Percentiles rank a stretch among this genome's conserved stretches.
Evolutionary conservation across 1,284 basidiomycete species (phyloP).

Genomic region (Marasmius tenuissimus): DNA sequence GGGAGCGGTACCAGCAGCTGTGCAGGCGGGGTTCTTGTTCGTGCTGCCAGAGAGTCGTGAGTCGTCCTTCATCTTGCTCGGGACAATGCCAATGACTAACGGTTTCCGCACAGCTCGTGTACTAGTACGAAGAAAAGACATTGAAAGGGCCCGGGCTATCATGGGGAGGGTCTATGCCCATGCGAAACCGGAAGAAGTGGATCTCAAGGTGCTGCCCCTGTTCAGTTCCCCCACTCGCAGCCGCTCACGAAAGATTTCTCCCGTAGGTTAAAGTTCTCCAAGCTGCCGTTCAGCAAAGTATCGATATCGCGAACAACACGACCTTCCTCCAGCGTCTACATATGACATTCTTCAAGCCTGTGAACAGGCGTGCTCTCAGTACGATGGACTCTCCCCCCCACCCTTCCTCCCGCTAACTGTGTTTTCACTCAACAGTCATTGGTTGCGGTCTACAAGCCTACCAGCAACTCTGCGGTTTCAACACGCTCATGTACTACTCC

Average conservation of each 20-base stretch:
- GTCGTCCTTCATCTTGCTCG: constrained; percentile 21
- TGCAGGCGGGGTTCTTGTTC: constrained; percentile 62
- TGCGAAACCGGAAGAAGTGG: constrained; percentile 63
- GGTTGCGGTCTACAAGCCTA: constrained; percentile 80
- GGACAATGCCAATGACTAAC: neutral
- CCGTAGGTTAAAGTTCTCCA: constrained; percentile 56
- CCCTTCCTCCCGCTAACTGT: neutral
- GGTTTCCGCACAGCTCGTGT: constrained; percentile 56
- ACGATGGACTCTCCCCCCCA: constrained; percentile 20
- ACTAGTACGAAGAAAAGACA: constrained; percentile 56
- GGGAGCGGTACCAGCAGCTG: constrained; percentile 63
- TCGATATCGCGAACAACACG: constrained; percentile 61
- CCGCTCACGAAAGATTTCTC: neutral
- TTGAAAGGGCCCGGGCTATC: constrained; percentile 48
- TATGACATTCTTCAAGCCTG: constrained; percentile 55
- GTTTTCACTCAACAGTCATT: constrained; percentile 47
- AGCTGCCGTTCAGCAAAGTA: constrained; percentile 63
- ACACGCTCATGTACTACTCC: constrained; percentile 76
- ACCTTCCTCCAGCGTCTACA: constrained; percentile 57
- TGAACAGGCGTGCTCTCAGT: constrained; percentile 74
- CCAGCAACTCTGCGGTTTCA: constrained; percentile 81
- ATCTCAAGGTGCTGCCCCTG: constrained; percentile 52
- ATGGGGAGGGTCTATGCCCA: constrained; percentile 68
- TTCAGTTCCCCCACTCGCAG: neutral
- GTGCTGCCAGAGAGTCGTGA: constrained; percentile 79